A percentile compares a stretch with the other conserved stretches of the same genome.
Conservation (phyloP, 2,329 filamentous ascomycete species). For the Decorospora gaudefroyi region DNA sequence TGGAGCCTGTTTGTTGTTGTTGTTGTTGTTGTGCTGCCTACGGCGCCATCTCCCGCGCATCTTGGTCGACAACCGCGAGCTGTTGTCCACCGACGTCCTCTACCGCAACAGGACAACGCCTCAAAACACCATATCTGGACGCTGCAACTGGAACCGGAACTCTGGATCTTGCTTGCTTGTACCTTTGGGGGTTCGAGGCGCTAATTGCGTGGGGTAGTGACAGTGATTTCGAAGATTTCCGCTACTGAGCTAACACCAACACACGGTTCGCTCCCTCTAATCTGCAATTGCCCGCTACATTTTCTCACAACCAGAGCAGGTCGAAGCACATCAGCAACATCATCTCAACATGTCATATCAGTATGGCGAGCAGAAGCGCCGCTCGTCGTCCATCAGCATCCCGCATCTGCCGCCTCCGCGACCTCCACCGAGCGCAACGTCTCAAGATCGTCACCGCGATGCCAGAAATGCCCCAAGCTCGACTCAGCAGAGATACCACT, state of each 20-base stretch:
- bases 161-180: neutral
- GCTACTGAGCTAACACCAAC: neutral
- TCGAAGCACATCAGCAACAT: neutral
- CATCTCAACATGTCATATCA: constrained; percentile 22
- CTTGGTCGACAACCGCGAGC: constrained; percentile 5
- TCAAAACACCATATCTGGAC: neutral
- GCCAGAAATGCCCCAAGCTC: constrained; percentile 10
- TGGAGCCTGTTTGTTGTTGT: constrained; percentile 24
- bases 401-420: constrained; percentile 18
- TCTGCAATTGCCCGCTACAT: neutral
- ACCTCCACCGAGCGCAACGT: constrained; percentile 18
- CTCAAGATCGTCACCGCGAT: constrained; percentile 11
- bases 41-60: constrained; percentile 8
- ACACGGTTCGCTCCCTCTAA: neutral
- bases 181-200: neutral
- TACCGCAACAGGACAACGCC: neutral
- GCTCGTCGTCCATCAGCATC: constrained; percentile 34
- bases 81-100: constrained; percentile 2
- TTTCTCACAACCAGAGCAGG: constrained; percentile 2
- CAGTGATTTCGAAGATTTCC: neutral
- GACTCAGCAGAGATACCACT: constrained; percentile 11
- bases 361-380: constrained; percentile 26
- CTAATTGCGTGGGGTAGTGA: neutral
- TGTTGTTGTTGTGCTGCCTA: constrained; percentile 21
- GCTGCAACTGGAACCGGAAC: neutral